Base-by-base conservation (phyloP, 257 asterid genomes). In the Catharanthus roseus region DNA sequence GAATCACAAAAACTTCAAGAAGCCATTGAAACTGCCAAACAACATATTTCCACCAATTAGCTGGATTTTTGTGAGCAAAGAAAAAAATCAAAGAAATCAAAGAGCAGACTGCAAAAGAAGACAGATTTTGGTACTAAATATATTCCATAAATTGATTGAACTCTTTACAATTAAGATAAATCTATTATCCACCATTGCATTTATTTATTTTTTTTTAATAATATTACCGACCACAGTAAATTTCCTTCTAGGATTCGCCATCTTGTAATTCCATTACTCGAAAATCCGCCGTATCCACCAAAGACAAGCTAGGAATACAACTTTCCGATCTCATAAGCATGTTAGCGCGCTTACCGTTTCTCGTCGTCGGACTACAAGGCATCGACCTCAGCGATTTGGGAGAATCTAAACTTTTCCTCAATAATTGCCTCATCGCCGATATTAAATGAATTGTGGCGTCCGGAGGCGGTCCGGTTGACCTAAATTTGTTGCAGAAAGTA, bases 361-460 rank as follows among this genome's bases (percentile, higher is more conserved):
- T 82, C 0, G 79, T 83, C 0, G 79, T 83, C 55, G 98, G 96
- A 80, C 96, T 90, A 49, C 87, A 70, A 12, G 97, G 96, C 90
- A 80, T 65, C 18, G 96, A 90, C 82, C 89, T 66, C 36, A 77
- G 0, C 2, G 80, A 65, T 58, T 85, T 89, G 67, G 95, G 96
- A 1, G 86, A 74, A 28, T 77, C 86, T 79, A 87, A 79, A 44
- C 86, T 83, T 84, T 83, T 82, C 76, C 88, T 74, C 69, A 91
- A 28, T 29, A 91, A 78, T 79, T 78, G 90, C 49, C 86, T 80
- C 86, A 91, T 74, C 47, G 97, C 95, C 60, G 87, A 79, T 36
- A 91, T 89, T 68, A 91, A 66, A 5, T 65, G 87, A 33, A 69
- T 47, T 0, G 90, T 87, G 0, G 96, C 86, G 71, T 91, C 88